Conservation (phyloP, 768 basidiomycete species). For the Mycena epipterygia region DNA sequence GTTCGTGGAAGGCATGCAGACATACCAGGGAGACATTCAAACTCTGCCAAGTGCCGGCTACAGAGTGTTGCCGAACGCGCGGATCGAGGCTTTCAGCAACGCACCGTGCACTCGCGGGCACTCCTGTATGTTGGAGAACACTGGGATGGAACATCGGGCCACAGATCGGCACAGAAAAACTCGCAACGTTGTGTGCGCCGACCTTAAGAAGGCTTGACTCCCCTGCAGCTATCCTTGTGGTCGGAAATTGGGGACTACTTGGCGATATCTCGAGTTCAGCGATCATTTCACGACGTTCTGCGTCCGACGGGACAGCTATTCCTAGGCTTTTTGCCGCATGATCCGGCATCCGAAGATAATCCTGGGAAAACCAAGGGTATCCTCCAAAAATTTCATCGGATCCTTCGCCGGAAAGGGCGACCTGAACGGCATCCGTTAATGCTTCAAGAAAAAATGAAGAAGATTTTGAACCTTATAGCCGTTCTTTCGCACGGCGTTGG, state of each 20-base stretch:
- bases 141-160: background rate
- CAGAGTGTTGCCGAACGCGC: constrained; percentile 1
- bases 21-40: constrained; percentile 27
- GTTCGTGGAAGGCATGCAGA: background rate
- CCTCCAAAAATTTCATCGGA: constrained; percentile 20
- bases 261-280: background rate
- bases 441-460: background rate
- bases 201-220: background rate
- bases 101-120: background rate
- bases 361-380: background rate
- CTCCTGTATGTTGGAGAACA: background rate
- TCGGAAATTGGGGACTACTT: background rate
- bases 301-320: constrained; percentile 11
- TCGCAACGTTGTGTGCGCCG: background rate
- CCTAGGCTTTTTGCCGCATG: background rate
- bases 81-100: constrained; percentile 20
- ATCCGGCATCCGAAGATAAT: constrained; percentile 7
- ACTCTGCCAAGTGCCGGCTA: constrained; percentile 31
- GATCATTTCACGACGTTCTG: constrained; percentile 7
- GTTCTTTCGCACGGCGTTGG: background rate
- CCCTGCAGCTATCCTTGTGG: background rate
- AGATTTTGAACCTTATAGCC: constrained; percentile 33
- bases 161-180: background rate
- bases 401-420: constrained; percentile 7
- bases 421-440: background rate